Percentiles rank a stretch among this genome's conserved stretches.
These are phyloP conservation scores for Groenewaldozyma sp. DNA, from an alignment of 1,139 yeast genomes.

Conservation along the genomic window DNA sequence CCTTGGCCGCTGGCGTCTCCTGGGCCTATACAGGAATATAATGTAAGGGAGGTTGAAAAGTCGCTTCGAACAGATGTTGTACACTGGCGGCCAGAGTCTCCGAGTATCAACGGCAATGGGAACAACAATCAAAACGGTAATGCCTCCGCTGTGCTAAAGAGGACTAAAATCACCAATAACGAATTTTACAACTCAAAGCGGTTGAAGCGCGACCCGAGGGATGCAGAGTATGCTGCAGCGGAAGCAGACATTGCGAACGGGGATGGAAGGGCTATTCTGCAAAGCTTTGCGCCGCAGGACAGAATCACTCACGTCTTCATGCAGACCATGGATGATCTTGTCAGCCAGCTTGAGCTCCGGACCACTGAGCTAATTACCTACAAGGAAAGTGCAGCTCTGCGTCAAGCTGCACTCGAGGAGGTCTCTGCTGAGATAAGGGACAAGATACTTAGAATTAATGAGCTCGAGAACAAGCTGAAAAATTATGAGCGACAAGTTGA, in stretches of 20 bases:
- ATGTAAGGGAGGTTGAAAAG: constrained; percentile 66
- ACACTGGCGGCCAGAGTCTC: constrained; percentile 4
- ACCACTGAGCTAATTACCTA: constrained; percentile 28
- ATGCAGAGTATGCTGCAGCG: constrained; percentile 20
- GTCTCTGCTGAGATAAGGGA: constrained; percentile 35
- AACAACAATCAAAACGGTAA: constrained; percentile 19
- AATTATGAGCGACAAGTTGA: constrained; percentile 24
- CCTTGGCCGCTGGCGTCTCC: constrained; percentile 80
- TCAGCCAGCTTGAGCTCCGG: constrained; percentile 14
- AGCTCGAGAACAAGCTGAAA: constrained; percentile 19
- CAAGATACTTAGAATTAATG: constrained; percentile 23
- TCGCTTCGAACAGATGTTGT: constrained; percentile 72
- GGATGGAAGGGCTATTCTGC: constrained; percentile 1
- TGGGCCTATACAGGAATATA: constrained; percentile 52
- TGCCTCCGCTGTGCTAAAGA: no score
- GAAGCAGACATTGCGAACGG: constrained; percentile 7
- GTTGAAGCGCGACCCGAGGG: constrained; percentile 56
- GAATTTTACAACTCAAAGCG: constrained; percentile 23
- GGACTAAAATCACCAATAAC: background rate
- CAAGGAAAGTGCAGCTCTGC: constrained; percentile 24
- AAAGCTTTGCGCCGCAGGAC: background rate
- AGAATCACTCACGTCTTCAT: constrained; percentile 41
- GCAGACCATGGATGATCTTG: constrained; percentile 27
- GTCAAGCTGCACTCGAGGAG: constrained; percentile 32
- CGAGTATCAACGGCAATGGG: constrained; percentile 26